Evolutionary conservation across 2,329 filamentous ascomycete species (phyloP), one percentile per base, ranked within the genome.

Genomic region (Juglanconis oblonga): DNA sequence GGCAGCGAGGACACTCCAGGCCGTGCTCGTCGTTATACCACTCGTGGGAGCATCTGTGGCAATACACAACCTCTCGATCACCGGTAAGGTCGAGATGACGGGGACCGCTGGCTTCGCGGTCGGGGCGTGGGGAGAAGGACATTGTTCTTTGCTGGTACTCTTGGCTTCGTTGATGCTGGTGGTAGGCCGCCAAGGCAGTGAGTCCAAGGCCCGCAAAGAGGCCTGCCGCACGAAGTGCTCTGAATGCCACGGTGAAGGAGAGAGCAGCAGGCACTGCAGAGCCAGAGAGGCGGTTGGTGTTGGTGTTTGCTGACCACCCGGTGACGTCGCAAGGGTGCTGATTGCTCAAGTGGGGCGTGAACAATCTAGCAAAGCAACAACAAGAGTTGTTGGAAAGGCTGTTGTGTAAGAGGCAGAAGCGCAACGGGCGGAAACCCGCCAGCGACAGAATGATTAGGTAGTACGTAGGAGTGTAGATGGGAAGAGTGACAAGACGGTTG

Each of bases 31-130:
- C 85, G 62, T 85, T 80, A 69, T 89, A 91, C 92, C 92, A 98
- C 72, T 97, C 89, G 64, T 89, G 77, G 55, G 82, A 73, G 76
- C 95, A 98, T 62, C 82, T 77, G 74, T 98, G 92, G 74, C 95
- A 99, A 73, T 84, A 96, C 57, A 97, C 88, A 65, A 94, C 85
- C 70, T 96, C 90, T 64, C 85, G 80, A 63, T 76, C 76, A 5
- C 72, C 68, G 29, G 73, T 75, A 64, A 80, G 79, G 70, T 84
- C 81, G 59, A 87, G 78, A 67, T 79, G 81, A 56, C 53, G 51
- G 38, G 17, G 9, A 4, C 24, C 45, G 8, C 24, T 48, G 45
- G 6, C 24, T 9, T 47, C 13, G 38, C 40, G 29, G 48, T 14
- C 38, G 42, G 40, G 35, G 29, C 9, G 17, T 33, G 17, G 58